phyloP scores from a whole-genome alignment of 1,284 basidiomycete genomes.

The Pseudozyma sp. region DNA sequence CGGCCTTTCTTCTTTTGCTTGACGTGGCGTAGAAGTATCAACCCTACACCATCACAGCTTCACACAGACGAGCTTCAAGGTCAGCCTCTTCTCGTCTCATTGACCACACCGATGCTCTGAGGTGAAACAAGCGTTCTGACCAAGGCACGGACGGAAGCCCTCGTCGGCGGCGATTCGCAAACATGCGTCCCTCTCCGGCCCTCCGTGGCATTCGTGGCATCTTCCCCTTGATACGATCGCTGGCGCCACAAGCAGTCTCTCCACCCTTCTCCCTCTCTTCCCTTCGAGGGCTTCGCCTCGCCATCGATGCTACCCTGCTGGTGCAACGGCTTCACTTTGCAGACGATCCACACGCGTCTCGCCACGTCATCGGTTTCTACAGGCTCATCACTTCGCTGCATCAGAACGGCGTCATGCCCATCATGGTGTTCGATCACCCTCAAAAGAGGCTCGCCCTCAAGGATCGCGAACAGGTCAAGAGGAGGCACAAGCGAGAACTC shows the following conservation, averaged over 20 bases:
- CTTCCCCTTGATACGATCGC: slow-evolving; percentile 47
- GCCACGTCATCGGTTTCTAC: slow-evolving; percentile 61
- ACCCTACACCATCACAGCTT: no score
- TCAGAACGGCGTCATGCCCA: slow-evolving; percentile 40
- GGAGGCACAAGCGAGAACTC: slow-evolving; percentile 47
- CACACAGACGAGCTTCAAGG: no score
- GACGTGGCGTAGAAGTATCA: no score
- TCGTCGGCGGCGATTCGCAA: background rate
- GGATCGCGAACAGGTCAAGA: slow-evolving; percentile 51
- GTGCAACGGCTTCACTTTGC: slow-evolving; percentile 56
- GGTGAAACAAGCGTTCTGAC: no score
- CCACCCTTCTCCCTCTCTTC: slow-evolving; percentile 32
- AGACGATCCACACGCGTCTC: slow-evolving; percentile 45
- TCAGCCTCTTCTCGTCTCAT: no score
- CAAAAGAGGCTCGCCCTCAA: slow-evolving; percentile 52
- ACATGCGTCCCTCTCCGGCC: slow-evolving; percentile 27
- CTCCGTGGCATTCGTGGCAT: slow-evolving; percentile 48
- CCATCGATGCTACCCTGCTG: slow-evolving; percentile 59
- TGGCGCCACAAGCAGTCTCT: slow-evolving; percentile 36
- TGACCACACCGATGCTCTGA: no score
- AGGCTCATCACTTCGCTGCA: slow-evolving; percentile 52
- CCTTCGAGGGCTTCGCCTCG: slow-evolving; percentile 42
- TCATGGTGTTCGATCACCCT: slow-evolving; percentile 64
- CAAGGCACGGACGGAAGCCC: no score
- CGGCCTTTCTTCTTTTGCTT: no score